Conservation (phyloP, 306 rosid genomes). For the Cicer cuneatum region DNA sequence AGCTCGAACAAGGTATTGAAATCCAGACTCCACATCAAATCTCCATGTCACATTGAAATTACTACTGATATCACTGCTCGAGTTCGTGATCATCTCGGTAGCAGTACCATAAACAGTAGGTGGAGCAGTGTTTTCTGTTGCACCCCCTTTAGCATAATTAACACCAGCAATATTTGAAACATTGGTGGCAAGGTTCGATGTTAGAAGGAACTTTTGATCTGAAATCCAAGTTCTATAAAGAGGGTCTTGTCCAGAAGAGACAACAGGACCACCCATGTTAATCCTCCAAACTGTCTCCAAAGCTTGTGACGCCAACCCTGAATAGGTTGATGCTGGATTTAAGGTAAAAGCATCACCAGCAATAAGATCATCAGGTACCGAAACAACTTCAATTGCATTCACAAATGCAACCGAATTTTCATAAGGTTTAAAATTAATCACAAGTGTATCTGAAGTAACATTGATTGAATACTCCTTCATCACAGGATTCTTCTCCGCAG, state of each 20-base stretch:
- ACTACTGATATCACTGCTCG: constrained; percentile 45
- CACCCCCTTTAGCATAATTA: constrained; percentile 41
- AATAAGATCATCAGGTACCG: constrained; percentile 70
- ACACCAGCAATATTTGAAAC: constrained; percentile 61
- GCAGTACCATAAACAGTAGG: constrained; percentile 73
- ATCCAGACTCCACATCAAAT: constrained; percentile 70
- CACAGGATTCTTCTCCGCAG: constrained; percentile 45
- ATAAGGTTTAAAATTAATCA: constrained; percentile 60
- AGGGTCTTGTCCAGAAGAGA: constrained; percentile 62
- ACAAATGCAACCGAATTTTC: constrained; percentile 64
- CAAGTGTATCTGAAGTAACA: constrained; percentile 59
- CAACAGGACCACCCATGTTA: constrained; percentile 86
- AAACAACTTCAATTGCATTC: constrained; percentile 85
- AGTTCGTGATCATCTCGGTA: constrained; percentile 59
- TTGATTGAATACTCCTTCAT: constrained; percentile 70
- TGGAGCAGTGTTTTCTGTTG: constrained; percentile 72
- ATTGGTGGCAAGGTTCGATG: constrained; percentile 40
- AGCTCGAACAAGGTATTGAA: constrained; percentile 78
- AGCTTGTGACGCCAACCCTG: constrained; percentile 59
- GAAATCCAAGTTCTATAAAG: constrained; percentile 80
- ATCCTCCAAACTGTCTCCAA: constrained; percentile 83
- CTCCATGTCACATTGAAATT: constrained; percentile 81
- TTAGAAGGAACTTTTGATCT: constrained; percentile 54
- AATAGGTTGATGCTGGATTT: constrained; percentile 36
- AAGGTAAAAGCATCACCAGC: constrained; percentile 45